phyloP scores from a whole-genome alignment of 257 asterid genomes.

The Mentha longifolia region DNA sequence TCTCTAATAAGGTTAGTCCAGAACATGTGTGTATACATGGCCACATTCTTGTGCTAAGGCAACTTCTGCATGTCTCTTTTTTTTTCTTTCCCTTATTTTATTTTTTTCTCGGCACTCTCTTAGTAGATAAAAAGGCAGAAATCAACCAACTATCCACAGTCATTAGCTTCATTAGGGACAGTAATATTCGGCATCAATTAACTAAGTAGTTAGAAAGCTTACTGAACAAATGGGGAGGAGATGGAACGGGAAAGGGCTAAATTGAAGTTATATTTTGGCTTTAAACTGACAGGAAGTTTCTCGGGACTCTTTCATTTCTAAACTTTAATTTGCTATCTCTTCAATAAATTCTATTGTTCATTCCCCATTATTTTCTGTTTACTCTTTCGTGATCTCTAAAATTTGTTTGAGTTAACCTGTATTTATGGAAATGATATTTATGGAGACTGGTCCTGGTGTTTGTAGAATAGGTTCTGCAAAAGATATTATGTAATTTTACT shows the following conservation, averaged over 20 bases:
- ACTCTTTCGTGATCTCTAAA: neutral
- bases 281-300: no score
- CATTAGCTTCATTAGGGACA: no score
- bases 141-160: no score
- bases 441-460: neutral
- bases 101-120: neutral
- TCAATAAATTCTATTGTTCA: neutral
- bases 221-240: neutral
- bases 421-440: neutral
- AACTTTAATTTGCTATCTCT: no score
- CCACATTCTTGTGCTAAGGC: neutral
- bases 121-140: neutral
- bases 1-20: slow-evolving; percentile 66
- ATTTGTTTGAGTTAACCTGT: neutral
- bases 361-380: neutral
- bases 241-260: neutral
- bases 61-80: neutral
- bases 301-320: no score
- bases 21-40: neutral
- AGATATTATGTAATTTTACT: neutral
- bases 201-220: neutral
- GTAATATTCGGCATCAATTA: no score
- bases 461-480: neutral
- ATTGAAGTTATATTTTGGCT: no score
- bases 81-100: neutral